These are phyloP conservation scores for Trametes polyzona DNA, from an alignment of 1,284 basidiomycete species.

Conservation along the genomic window DNA sequence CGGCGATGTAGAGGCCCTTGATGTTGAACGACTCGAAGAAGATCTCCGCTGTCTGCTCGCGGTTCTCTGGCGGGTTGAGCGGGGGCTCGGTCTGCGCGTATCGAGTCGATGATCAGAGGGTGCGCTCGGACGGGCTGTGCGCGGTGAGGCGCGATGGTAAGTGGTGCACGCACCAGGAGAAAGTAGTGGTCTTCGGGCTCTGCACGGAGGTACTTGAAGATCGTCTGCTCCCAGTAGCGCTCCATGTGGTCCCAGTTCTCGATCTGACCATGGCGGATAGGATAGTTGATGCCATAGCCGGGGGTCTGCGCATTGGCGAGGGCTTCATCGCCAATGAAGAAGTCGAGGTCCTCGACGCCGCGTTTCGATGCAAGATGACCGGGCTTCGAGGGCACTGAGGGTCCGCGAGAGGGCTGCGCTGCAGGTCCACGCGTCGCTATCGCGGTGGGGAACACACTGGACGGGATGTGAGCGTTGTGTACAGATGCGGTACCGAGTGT, in stretches of 20 bases:
- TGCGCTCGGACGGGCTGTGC: slow-evolving; percentile 3
- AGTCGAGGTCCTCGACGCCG: slow-evolving; percentile 98
- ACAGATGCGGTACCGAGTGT: slow-evolving; percentile 1
- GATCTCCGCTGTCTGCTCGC: slow-evolving; percentile 99
- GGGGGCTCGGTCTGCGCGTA: slow-evolving; percentile 90
- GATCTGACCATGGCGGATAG: slow-evolving; percentile 97
- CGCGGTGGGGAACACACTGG: slow-evolving; percentile 92
- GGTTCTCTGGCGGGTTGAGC: slow-evolving; percentile 97
- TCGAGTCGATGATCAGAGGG: slow-evolving; percentile 8
- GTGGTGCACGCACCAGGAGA: slow-evolving; percentile 75
- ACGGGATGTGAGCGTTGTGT: not conserved
- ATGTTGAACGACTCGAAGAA: slow-evolving; percentile 99
- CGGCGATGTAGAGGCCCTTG: slow-evolving; percentile 97
- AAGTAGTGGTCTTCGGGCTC: slow-evolving; percentile 99
- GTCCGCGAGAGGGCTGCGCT: slow-evolving; percentile 67
- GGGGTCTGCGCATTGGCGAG: slow-evolving; percentile 91
- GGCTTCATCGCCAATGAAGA: slow-evolving; percentile 99
- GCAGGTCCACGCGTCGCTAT: slow-evolving; percentile 85
- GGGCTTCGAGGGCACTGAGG: slow-evolving; percentile 82
- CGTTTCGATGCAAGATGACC: slow-evolving; percentile 94
- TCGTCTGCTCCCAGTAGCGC: slow-evolving; percentile 99
- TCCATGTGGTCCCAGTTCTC: slow-evolving; percentile 99
- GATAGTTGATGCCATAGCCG: slow-evolving; percentile 94
- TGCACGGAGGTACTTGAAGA: slow-evolving; percentile 99
- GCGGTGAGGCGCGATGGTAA: not conserved